These are phyloP conservation scores for Cetradonia linearis DNA, from an alignment of 495 filamentous ascomycete species.

Conservation along the genomic window DNA sequence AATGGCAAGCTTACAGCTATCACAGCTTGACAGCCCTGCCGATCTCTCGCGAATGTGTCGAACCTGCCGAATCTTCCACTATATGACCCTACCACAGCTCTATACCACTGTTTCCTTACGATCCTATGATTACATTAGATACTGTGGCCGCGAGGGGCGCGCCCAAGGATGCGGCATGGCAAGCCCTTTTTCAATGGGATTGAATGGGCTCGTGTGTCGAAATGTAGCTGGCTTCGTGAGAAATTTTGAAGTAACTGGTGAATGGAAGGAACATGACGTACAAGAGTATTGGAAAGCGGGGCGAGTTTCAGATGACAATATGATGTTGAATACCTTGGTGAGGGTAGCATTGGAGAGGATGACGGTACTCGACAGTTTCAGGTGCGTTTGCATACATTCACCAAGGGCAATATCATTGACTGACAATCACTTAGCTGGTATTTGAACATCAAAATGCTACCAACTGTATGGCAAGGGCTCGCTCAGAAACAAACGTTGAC, in stretches of 20 bases:
- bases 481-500: conserved; percentile 40
- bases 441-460: conserved; percentile 52
- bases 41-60: conserved; percentile 50
- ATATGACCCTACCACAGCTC: conserved; percentile 53
- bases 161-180: conserved; percentile 52
- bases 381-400: conserved; percentile 22
- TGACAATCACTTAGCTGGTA: conserved; percentile 41
- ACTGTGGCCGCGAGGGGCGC: conserved; percentile 39
- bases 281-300: conserved; percentile 48
- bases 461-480: conserved; percentile 48
- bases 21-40: conserved; percentile 43
- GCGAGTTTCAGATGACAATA: conserved; percentile 50
- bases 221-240: conserved; percentile 43
- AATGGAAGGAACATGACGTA: conserved; percentile 48
- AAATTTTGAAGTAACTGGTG: conserved; percentile 44
- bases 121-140: conserved; percentile 52
- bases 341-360: conserved; percentile 51
- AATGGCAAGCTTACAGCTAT: conserved; percentile 10
- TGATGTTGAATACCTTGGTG: conserved; percentile 53
- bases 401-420: not conserved
- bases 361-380: conserved; percentile 44
- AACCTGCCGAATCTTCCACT: conserved; percentile 54
- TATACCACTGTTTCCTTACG: conserved; percentile 47
- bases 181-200: conserved; percentile 52
- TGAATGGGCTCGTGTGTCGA: conserved; percentile 50